phyloP scores from a whole-genome alignment of 139 green algal genomes.

The Protoeuglena noctilucae region DNA sequence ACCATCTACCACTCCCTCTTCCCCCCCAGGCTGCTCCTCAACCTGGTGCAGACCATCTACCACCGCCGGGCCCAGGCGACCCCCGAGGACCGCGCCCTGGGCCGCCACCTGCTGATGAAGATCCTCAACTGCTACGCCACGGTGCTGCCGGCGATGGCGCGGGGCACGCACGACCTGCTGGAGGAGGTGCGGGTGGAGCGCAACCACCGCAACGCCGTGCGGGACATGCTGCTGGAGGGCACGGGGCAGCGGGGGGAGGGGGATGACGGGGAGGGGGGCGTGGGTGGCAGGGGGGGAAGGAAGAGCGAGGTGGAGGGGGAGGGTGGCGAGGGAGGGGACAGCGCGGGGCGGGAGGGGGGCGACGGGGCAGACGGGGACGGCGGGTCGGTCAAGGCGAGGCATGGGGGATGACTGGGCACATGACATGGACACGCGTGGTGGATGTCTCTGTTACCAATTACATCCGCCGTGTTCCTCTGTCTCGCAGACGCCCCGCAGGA shows the following conservation, averaged over 20 bases:
- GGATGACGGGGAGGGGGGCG: no score
- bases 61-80: neutral
- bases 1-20: conserved; percentile 2
- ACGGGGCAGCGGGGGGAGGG: no score
- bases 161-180: neutral
- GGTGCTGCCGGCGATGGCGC: neutral
- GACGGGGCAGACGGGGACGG: no score
- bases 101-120: neutral
- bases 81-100: neutral
- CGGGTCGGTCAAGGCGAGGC: no score
- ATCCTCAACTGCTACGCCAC: neutral
- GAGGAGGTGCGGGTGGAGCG: neutral
- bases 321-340: neutral
- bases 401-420: no score
- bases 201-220: neutral
- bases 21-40: conserved; percentile 61
- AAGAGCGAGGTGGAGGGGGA: neutral
- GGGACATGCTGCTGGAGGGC: neutral
- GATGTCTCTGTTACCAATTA: no score
- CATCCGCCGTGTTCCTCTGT: no score
- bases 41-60: conserved; percentile 63
- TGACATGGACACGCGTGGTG: no score
- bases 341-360: conserved; percentile 1
- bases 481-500: no score
- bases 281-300: neutral